Evolutionary conservation across 164 flowering plant species (phyloP), one percentile per base, ranked within the genome.

Genomic region (Pachysandra terminalis): DNA sequence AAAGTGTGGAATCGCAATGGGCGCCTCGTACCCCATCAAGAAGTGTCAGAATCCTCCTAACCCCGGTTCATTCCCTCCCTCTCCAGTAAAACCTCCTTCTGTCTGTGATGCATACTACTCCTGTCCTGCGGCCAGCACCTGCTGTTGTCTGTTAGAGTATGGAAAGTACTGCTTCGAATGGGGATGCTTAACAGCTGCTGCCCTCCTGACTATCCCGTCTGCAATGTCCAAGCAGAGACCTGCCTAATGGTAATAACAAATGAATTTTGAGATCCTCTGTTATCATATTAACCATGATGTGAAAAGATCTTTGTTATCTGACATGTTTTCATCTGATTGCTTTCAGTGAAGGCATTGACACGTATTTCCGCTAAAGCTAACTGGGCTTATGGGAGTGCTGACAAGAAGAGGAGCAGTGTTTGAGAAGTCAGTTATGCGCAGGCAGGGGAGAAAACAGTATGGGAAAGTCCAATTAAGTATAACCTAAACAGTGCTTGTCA

Each of bases 101-200:
- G n/a, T n/a, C n/a, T n/a, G n/a, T n/a, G n/a, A n/a, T n/a, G n/a
- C n/a, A n/a, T n/a, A n/a, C n/a, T n/a, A n/a, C n/a, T n/a, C n/a
- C n/a, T n/a, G n/a, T n/a, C n/a, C n/a, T n/a, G n/a, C n/a, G n/a
- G n/a, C n/a, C n/a, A n/a, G n/a, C n/a, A n/a, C n/a, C n/a, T n/a
- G n/a, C n/a, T n/a, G n/a, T n/a, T n/a, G n/a, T n/a, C n/a, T n/a
- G n/a, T n/a, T n/a, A n/a, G n/a, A n/a, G n/a, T n/a, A n/a, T n/a
- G n/a, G n/a, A n/a, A n/a, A n/a, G n/a, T n/a, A n/a, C n/a, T n/a
- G 95, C 85, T 82, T 86, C 52, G 76, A 65, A 9, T 95, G 99
- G 99, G 99, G 99, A 61, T 95, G 99, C 77, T 95, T 66, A 71
- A 71, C 67, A 90, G 97, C 71, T 95, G 99, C 87, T 92, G 98